Percentiles rank a stretch among this genome's conserved stretches.
Conservation (phyloP, 805 yeast species). For the Metschnikowia cerradonensis region DNA sequence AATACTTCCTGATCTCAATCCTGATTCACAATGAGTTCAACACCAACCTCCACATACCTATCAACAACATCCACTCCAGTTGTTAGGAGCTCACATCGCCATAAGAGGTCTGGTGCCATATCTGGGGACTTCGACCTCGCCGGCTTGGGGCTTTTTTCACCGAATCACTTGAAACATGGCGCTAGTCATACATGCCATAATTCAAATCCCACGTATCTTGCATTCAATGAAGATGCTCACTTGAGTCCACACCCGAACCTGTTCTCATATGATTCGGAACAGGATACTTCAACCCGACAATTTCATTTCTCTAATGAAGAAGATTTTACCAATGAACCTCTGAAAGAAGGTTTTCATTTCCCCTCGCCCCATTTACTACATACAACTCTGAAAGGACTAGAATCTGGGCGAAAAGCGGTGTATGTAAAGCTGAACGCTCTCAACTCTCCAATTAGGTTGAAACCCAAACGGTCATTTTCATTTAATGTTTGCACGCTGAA, state of each 20-base stretch:
- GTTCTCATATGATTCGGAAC: slow-evolving; percentile 11
- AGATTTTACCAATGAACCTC: slow-evolving; percentile 27
- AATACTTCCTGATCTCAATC: neutral
- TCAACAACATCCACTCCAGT: slow-evolving; percentile 4
- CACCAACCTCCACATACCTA: slow-evolving; percentile 5
- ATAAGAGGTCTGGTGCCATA: slow-evolving; percentile 82
- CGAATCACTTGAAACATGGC: slow-evolving; percentile 15
- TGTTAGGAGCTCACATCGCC: slow-evolving; percentile 49
- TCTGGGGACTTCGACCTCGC: slow-evolving; percentile 74
- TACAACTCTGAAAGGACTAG: slow-evolving; percentile 4
- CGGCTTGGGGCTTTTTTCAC: slow-evolving; percentile 36
- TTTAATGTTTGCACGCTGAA: slow-evolving; percentile 19
- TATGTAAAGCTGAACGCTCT: slow-evolving; percentile 13
- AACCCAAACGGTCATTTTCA: slow-evolving; percentile 21
- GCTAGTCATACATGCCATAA: slow-evolving; percentile 5
- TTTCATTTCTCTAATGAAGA: slow-evolving; percentile 34
- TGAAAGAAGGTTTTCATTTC: slow-evolving; percentile 24
- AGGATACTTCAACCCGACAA: slow-evolving; percentile 20
- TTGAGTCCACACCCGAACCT: slow-evolving; percentile 11
- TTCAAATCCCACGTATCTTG: slow-evolving; percentile 2
- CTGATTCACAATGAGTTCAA: neutral
- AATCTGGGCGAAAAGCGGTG: neutral
- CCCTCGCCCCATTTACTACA: slow-evolving; percentile 18
- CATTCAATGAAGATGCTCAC: slow-evolving; percentile 1
- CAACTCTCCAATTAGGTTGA: slow-evolving; percentile 33